Base-by-base conservation (phyloP, 331 rosid species). In the Arachis monticola region DNA sequence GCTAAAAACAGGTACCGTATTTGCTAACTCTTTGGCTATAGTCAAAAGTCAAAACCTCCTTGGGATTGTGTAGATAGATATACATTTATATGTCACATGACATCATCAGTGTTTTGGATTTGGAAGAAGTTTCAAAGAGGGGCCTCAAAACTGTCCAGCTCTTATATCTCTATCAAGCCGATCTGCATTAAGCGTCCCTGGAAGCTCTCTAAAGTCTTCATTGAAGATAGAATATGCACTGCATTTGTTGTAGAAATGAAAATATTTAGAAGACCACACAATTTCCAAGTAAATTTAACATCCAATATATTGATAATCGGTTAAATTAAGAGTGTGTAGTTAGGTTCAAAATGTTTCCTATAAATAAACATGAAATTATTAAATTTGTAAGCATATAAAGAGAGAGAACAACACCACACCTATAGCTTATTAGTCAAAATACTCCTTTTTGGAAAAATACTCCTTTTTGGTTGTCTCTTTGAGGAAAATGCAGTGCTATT, bases 201-300 rank as follows among this genome's bases (percentile, higher is more conserved):
- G 99, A 77, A 95, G 97, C 89, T 95, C 97, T 84, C 88, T 88
- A 62, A 92, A 95, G 82, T 88, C 93, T 87, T 95, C 99, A 74
- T 92, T 95, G 92, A 92, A 92, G 78, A 95, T 90, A 10, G 97
- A 95, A 83, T 95, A 95, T 42, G 97, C 97, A 83, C 97, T 90
- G 93, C 81, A 87, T 73, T 62, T 8, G 42, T 69, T 10, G 74
- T 10, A 62, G 51, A 61, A 51, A 0, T 61, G 17, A 56, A 50
- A 41, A 14, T 11, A 10, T 66, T 57, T 40, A 60, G 56, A 63
- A 63, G 77, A 42, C 30, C 35, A 35, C 70, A 30, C n/a, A 41
- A 60, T 76, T 32, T 67, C 62, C 40, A 72, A 38, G 71, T 67
- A 60, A 60, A 75, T 47, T 57, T 69, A 51, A 52, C 61, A 58